A percentile compares a stretch with the other conserved stretches of the same genome.
Evolutionary conservation across 768 basidiomycete species (phyloP).

Genomic region (Collybia sp.): DNA sequence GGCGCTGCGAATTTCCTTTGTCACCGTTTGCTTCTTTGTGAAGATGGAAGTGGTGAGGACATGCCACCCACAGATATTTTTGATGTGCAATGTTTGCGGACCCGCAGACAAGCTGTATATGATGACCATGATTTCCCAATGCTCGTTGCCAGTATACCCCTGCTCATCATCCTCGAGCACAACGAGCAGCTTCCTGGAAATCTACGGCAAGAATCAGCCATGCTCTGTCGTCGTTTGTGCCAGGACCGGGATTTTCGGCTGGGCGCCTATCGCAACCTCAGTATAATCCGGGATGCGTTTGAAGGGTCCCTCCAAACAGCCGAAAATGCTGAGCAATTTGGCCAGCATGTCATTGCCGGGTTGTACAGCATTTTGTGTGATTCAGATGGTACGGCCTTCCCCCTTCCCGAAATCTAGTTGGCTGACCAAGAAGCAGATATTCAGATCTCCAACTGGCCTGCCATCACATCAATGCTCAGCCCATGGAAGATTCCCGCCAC

Average conservation of each 20-base stretch:
- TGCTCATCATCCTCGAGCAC: conserved; percentile 67
- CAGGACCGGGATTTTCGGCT: conserved; percentile 65
- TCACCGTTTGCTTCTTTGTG: conserved; percentile 50
- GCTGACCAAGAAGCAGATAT: conserved; percentile 24
- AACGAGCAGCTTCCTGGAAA: conserved; percentile 46
- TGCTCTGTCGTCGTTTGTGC: conserved; percentile 57
- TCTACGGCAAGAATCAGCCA: conserved; percentile 42
- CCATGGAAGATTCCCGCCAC: conserved; percentile 85
- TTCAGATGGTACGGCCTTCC: conserved; percentile 38
- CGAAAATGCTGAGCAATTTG: conserved; percentile 42
- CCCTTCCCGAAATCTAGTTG: no score
- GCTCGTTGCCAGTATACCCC: conserved; percentile 61
- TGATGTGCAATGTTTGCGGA: conserved; percentile 66
- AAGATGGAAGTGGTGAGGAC: conserved; percentile 35
- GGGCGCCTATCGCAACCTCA: conserved; percentile 72
- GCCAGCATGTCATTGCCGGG: conserved; percentile 62
- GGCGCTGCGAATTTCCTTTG: conserved; percentile 62
- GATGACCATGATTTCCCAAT: conserved; percentile 58
- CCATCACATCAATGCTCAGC: conserved; percentile 62
- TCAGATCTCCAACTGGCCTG: conserved; percentile 54
- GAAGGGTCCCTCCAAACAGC: conserved; percentile 54
- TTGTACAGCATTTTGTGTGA: conserved; percentile 65
- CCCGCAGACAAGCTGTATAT: conserved; percentile 66
- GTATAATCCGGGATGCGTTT: conserved; percentile 64
- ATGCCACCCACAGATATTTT: conserved; percentile 46